These are phyloP conservation scores for Hypholoma fasciculare DNA, from an alignment of 768 basidiomycete species.

Conservation along the genomic window DNA sequence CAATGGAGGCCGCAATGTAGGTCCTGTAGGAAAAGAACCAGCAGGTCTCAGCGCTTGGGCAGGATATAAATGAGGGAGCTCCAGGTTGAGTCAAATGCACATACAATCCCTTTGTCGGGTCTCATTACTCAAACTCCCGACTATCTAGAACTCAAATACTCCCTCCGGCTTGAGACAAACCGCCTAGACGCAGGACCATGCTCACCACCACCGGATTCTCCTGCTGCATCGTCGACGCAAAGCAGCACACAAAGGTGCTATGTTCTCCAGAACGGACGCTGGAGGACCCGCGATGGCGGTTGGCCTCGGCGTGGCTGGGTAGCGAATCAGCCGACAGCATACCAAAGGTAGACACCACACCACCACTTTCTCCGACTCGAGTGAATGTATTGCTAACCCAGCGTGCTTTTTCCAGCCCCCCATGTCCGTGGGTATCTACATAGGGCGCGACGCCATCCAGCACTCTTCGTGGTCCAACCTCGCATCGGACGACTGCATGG, in stretches of 20 bases:
- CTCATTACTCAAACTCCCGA: too few relatives aligned
- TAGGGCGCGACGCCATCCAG: background rate
- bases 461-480: background rate
- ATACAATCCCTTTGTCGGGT: too few relatives aligned
- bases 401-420: background rate
- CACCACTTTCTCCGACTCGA: too few relatives aligned
- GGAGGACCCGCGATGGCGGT: background rate
- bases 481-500: background rate
- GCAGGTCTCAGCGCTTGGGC: too few relatives aligned
- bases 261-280: background rate
- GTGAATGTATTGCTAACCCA: too few relatives aligned
- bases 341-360: background rate
- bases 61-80: too few relatives aligned
- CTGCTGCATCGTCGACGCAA: background rate
- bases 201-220: background rate
- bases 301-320: background rate
- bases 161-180: background rate
- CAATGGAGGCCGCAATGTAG: too few relatives aligned
- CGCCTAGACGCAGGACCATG: background rate
- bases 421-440: background rate
- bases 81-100: too few relatives aligned
- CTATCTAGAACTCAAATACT: background rate
- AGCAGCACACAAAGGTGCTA: background rate
- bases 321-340: background rate
- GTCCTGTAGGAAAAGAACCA: too few relatives aligned